A percentile compares a stretch with the other conserved stretches of the same genome.
Evolutionary conservation across 495 filamentous ascomycete genomes (phyloP).

Genomic region (Neurospora cerealis): DNA sequence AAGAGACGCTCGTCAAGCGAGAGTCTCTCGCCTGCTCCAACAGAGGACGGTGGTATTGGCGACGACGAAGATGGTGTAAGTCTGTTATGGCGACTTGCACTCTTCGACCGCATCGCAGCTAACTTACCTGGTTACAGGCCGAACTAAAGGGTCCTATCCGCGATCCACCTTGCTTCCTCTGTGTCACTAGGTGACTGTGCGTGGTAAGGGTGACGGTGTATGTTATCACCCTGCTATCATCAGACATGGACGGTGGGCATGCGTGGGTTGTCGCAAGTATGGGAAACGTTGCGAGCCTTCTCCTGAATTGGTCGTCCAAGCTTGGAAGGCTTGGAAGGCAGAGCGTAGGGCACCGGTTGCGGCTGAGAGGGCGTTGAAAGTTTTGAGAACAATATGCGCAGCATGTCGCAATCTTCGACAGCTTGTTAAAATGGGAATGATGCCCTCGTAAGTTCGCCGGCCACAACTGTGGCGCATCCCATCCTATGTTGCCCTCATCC

Average conservation of each 20-base stretch:
- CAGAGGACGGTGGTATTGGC: not conserved
- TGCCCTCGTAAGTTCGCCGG: not conserved
- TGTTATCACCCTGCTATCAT: not conserved
- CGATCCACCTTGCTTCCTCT: not conserved
- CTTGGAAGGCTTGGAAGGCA: not conserved
- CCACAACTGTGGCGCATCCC: not conserved
- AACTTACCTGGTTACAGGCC: not conserved
- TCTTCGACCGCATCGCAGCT: not conserved
- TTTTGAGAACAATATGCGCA: not conserved
- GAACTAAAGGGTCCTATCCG: not conserved
- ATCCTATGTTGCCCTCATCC: not conserved
- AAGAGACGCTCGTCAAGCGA: not conserved
- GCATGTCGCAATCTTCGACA: not conserved
- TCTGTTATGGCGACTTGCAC: not conserved
- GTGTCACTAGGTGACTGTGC: not conserved
- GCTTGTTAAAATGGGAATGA: not conserved
- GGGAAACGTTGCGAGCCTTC: not conserved
- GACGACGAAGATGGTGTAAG: not conserved
- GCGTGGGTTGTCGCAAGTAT: not conserved
- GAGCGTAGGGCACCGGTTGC: not conserved
- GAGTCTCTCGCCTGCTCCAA: not conserved
- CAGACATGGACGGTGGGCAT: not conserved
- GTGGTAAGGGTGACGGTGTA: not conserved
- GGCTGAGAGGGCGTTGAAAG: not conserved
- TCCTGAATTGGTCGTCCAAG: not conserved